These are phyloP conservation scores for Cyclotella choctawhatcheeana DNA, from an alignment of 108 stramenopile species.

Conservation along the genomic window DNA sequence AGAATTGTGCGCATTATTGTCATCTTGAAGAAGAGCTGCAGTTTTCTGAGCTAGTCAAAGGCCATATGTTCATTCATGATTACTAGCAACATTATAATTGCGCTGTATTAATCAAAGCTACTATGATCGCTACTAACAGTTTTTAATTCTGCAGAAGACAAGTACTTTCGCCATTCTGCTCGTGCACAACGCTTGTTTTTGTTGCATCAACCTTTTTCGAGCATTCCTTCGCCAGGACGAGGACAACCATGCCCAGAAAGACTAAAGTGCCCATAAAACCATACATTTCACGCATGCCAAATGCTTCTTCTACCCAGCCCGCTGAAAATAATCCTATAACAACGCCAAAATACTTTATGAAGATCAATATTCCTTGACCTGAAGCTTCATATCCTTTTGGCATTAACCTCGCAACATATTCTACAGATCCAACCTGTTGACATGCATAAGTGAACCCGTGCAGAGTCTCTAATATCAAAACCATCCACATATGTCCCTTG, in stretches of 20 bases:
- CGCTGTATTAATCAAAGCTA: too few species aligned
- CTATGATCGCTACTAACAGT: too few species aligned
- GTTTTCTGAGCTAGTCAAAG: slow-evolving; percentile 39
- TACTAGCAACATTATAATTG: slow-evolving; percentile 21
- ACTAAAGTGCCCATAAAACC: slow-evolving; percentile 13
- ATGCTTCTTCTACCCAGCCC: slow-evolving; percentile 45
- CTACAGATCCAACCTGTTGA: slow-evolving; percentile 53
- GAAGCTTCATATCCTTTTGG: slow-evolving; percentile 65
- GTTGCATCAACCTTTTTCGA: background rate
- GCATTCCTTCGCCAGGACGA: slow-evolving; percentile 17
- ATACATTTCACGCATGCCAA: slow-evolving; percentile 25
- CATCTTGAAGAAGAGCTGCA: slow-evolving; percentile 46
- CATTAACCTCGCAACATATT: slow-evolving; percentile 48
- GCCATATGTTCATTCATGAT: slow-evolving; percentile 46
- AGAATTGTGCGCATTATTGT: slow-evolving; percentile 49
- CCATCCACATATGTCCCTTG: slow-evolving; percentile 40
- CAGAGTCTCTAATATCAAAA: slow-evolving; percentile 69
- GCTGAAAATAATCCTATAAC: slow-evolving; percentile 56
- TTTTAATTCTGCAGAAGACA: background rate
- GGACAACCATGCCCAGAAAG: slow-evolving; percentile 1
- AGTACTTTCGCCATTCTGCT: background rate
- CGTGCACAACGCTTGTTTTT: background rate
- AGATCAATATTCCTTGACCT: slow-evolving; percentile 62
- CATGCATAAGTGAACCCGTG: slow-evolving; percentile 78
- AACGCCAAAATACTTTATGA: slow-evolving; percentile 53